phyloP scores from a whole-genome alignment of 108 stramenopile species.

The Skeletonema tropicum region DNA sequence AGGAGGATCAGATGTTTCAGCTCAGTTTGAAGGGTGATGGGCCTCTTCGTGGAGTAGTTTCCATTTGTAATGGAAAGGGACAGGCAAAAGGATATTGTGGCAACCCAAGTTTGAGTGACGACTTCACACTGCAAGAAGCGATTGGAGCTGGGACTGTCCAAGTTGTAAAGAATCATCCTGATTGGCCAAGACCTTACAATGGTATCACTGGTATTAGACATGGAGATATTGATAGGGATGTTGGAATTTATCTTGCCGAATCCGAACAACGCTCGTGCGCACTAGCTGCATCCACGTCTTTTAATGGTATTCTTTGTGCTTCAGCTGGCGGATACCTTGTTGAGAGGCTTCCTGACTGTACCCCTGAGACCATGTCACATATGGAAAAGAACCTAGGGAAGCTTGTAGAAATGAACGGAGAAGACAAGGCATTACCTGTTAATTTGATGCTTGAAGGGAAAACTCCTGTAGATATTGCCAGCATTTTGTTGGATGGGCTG shows the following conservation, averaged over 20 bases:
- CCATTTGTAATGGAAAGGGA: slow-evolving; percentile 72
- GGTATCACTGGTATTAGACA: slow-evolving; percentile 80
- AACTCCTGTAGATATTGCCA: slow-evolving; percentile 76
- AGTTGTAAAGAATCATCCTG: slow-evolving; percentile 90
- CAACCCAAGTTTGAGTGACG: slow-evolving; percentile 68
- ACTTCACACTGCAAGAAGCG: slow-evolving; percentile 67
- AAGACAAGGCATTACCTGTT: slow-evolving; percentile 60
- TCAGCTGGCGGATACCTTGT: slow-evolving; percentile 89
- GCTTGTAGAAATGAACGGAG: slow-evolving; percentile 77
- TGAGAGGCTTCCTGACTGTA: slow-evolving; percentile 80
- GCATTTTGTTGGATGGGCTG: slow-evolving; percentile 77
- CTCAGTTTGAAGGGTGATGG: slow-evolving; percentile 82
- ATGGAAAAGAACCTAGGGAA: slow-evolving; percentile 75
- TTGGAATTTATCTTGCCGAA: slow-evolving; percentile 86
- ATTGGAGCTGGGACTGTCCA: slow-evolving; percentile 78
- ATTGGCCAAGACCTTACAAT: slow-evolving; percentile 90
- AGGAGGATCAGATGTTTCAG: slow-evolving; percentile 84
- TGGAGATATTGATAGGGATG: slow-evolving; percentile 87
- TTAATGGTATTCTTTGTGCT: slow-evolving; percentile 81
- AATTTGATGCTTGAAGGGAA: slow-evolving; percentile 70
- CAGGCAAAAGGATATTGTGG: slow-evolving; percentile 81
- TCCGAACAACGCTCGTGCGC: slow-evolving; percentile 90
- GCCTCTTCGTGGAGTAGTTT: slow-evolving; percentile 75
- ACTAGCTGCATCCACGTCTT: slow-evolving; percentile 72
- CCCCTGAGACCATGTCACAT: slow-evolving; percentile 51